A percentile compares a stretch with the other conserved stretches of the same genome.
Evolutionary conservation across 768 basidiomycete genomes (phyloP).

Genomic region (Hypsizygus marmoreus): DNA sequence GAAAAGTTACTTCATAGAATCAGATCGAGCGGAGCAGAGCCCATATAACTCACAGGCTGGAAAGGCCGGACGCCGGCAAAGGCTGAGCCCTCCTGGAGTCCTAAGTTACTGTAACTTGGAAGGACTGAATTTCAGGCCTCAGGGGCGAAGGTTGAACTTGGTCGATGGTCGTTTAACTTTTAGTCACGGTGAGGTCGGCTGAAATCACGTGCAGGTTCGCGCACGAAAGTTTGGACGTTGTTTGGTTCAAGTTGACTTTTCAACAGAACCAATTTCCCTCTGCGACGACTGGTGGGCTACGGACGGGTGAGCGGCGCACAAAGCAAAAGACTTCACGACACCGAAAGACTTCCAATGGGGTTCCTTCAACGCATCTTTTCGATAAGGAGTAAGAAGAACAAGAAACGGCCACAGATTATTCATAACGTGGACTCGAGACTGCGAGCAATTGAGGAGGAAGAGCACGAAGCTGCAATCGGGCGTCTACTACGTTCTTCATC

Average conservation of each 20-base stretch:
- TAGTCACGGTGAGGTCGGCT: slow-evolving; percentile 2
- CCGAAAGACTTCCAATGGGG: slow-evolving; percentile 49
- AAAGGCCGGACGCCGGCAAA: too few relatives aligned
- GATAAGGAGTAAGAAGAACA: slow-evolving; percentile 63
- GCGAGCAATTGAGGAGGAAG: slow-evolving; percentile 44
- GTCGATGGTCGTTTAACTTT: too few relatives aligned
- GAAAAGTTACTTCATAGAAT: neutral
- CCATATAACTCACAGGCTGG: too few relatives aligned
- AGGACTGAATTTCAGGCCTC: too few relatives aligned
- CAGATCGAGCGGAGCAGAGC: too few relatives aligned
- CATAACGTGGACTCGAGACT: slow-evolving; percentile 23
- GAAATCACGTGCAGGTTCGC: slow-evolving; percentile 33
- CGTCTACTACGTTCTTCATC: slow-evolving; percentile 75
- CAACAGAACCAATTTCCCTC: neutral
- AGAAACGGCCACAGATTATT: slow-evolving; percentile 33
- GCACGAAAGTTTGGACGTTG: slow-evolving; percentile 33
- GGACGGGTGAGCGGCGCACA: slow-evolving; percentile 16
- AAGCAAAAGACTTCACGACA: too few relatives aligned
- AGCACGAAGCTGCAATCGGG: slow-evolving; percentile 47
- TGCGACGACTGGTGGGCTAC: slow-evolving; percentile 17
- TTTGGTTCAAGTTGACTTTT: slow-evolving; percentile 47
- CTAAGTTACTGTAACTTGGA: too few relatives aligned
- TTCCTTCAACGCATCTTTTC: slow-evolving; percentile 74
- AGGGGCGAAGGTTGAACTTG: too few relatives aligned
- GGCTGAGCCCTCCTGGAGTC: too few relatives aligned